Evolutionary conservation across 2,329 filamentous ascomycete species (phyloP), one percentile per base, ranked within the genome.

Genomic region (Aspergillus ibericus): DNA sequence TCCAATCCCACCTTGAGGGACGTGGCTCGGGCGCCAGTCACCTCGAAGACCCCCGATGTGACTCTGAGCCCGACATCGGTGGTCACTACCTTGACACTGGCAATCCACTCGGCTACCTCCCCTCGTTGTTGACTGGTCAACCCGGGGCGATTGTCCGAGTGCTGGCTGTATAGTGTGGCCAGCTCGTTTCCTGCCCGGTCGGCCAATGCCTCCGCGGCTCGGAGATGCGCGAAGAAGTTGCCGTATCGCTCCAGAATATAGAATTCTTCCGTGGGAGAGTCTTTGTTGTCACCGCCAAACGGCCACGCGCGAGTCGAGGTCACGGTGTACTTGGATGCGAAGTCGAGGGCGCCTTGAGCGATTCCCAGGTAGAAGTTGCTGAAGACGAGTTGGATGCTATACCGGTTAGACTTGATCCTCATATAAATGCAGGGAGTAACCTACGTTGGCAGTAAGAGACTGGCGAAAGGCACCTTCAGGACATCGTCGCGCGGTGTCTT

Each of bases 341-440:
- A 80, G 7, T 81, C 75, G 0, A 88, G 75, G 0, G 85, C 82
- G 0, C 86, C 85, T 44, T 81, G 78, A 0, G 85, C 83, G 59
- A 88, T 88, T 2, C 85, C 85, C 1, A 88, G 75, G 68, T 88
- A 88, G 66, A 88, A 85, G 69, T 88, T 88, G 67, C 78, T 80
- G 71, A 88, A 88, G n/a, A 87, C 82, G 0, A 88, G 79, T 68
- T 88, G 85, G 59, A 88, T 87, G 0, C 79, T 82, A 25, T 25
- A 25, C 22, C 22, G 22, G 22, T 25, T 25, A 25, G 22, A 25
- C 22, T 25, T 25, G 22, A 25, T 25, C 22, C 22, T 25, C 5
- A 3, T 5, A 6, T 13, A n/a, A n/a, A 16, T 15, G 8, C 15
- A 34, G 22, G 53, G 18, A 25, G 5, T 10, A 3, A 64, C 77